Base-by-base conservation (phyloP, 495 filamentous ascomycete species). In the Aspergillus nanangensis region DNA sequence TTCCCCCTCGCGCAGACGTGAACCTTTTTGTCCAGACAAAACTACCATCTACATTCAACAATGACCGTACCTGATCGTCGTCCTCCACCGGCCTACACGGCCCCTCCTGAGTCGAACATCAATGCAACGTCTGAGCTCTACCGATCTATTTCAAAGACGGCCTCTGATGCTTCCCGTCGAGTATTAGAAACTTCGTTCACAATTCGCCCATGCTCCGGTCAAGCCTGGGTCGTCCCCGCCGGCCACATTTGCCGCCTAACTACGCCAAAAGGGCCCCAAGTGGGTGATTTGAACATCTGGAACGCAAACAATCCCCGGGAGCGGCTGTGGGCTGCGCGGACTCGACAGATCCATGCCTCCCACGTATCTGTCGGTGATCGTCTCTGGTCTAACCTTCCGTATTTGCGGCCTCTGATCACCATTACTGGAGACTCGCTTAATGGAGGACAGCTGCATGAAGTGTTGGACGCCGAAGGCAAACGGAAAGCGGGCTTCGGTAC, bases 261-360 rank as follows among this genome's bases (percentile, higher is more conserved):
- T 15, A 90, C 86, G 0, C 84, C 85, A 1, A 67, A 84, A 35
- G 87, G 87, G 0, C 82, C 87, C 0, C 86, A 90, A 57, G 86
- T 89, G 0, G 88, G 86, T 23, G 87, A 93, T 53, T 70, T 93
- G 19, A 93, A 93, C 57, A 77, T 91, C 53, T 93, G 83, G 83
- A 86, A 84, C 38, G 72, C 71, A 25, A 71, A 83, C 44, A 88
- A 91, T 55, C 86, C 87, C 1, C 76, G 84, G 10, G 87, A 91
- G 60, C 75, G 77, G 21, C 84, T 93, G 63, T 93, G 87, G 87
- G 88, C 88, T 2, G 70, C 79, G 1, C 77, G 87, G 33, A 93
- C 88, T 4, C 75, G 82, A 40, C 87, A 93, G 55, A 77, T 93
- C 18, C 82, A 93, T 39, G 75, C 79, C 22, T 82, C 81, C 1